Evolutionary conservation across 1,284 basidiomycete species (phyloP).

Genomic region (Trichosporon sp.): DNA sequence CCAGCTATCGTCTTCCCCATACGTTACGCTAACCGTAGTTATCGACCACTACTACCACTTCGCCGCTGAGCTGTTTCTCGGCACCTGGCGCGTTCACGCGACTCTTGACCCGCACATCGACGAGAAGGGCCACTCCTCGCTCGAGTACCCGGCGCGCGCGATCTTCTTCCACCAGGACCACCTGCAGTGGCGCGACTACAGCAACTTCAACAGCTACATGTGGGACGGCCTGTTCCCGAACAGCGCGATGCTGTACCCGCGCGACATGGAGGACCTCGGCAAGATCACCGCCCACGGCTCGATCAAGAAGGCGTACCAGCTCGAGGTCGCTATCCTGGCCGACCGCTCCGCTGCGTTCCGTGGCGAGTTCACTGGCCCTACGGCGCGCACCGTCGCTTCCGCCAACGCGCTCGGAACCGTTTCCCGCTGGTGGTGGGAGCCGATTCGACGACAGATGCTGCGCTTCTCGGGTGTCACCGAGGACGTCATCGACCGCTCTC

Average conservation of each 20-base stretch:
- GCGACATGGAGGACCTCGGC: slow-evolving; percentile 67
- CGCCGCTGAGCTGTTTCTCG: slow-evolving; percentile 83
- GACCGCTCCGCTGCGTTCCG: slow-evolving; percentile 75
- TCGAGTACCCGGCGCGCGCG: slow-evolving; percentile 48
- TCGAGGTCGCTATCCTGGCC: slow-evolving; percentile 62
- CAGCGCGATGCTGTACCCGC: slow-evolving; percentile 65
- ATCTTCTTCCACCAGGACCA: slow-evolving; percentile 54
- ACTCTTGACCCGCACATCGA: slow-evolving; percentile 50
- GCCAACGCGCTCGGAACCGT: slow-evolving; percentile 57
- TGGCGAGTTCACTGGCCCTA: slow-evolving; percentile 65
- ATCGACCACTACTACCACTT: slow-evolving; percentile 69
- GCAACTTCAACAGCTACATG: slow-evolving; percentile 54
- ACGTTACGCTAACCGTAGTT: slow-evolving; percentile 55
- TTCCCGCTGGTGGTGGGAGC: slow-evolving; percentile 69
- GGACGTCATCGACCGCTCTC: slow-evolving; percentile 49
- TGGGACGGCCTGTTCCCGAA: slow-evolving; percentile 54
- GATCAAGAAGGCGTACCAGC: slow-evolving; percentile 55
- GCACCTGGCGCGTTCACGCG: slow-evolving; percentile 71
- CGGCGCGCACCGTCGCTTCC: slow-evolving; percentile 65
- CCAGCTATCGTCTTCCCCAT: background rate
- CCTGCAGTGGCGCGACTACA: slow-evolving; percentile 54
- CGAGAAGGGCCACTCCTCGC: slow-evolving; percentile 42
- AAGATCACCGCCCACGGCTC: slow-evolving; percentile 50
- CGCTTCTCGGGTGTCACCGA: slow-evolving; percentile 64
- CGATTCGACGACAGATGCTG: slow-evolving; percentile 65